Evolutionary conservation across 768 basidiomycete species (phyloP).

Genomic region (Coprinopsis marcescibilis): DNA sequence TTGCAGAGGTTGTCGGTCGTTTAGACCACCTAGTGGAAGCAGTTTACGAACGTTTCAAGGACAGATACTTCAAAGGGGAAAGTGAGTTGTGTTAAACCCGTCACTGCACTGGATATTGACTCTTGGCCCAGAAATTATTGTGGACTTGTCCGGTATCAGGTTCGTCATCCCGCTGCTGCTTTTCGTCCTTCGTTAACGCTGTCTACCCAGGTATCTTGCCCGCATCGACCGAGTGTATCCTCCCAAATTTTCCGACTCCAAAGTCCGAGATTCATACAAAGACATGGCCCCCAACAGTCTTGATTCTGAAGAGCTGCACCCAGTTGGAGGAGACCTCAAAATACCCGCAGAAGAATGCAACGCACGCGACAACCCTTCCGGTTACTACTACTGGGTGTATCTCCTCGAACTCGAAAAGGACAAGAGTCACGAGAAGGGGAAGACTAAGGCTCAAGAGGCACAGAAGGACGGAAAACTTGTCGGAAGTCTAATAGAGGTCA

Average conservation of each 20-base stretch:
- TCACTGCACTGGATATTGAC: no score
- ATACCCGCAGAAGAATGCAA: conserved; percentile 65
- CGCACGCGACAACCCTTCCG: conserved; percentile 67
- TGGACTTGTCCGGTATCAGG: no score
- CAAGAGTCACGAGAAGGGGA: conserved; percentile 58
- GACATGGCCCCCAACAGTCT: conserved; percentile 33
- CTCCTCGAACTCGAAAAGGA: conserved; percentile 74
- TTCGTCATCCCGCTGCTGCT: conserved; percentile 12
- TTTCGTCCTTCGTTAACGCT: conserved; percentile 10
- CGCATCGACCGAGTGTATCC: conserved; percentile 75
- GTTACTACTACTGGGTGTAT: conserved; percentile 86
- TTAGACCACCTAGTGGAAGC: conserved; percentile 93
- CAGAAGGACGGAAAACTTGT: conserved; percentile 53
- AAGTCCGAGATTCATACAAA: conserved; percentile 45
- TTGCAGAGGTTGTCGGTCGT: conserved; percentile 90
- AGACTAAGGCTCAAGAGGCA: conserved; percentile 43
- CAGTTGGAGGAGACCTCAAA: conserved; percentile 75
- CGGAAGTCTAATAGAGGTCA: conserved; percentile 80
- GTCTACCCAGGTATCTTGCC: conserved; percentile 63
- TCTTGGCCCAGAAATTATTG: no score
- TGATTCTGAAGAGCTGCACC: conserved; percentile 56
- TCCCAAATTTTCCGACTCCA: conserved; percentile 47
- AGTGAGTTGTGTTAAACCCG: conserved; percentile 51
- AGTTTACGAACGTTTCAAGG: conserved; percentile 93
- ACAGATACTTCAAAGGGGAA: conserved; percentile 89